phyloP scores from a whole-genome alignment of 78 protist species.

The Andalucia godoyi region DNA sequence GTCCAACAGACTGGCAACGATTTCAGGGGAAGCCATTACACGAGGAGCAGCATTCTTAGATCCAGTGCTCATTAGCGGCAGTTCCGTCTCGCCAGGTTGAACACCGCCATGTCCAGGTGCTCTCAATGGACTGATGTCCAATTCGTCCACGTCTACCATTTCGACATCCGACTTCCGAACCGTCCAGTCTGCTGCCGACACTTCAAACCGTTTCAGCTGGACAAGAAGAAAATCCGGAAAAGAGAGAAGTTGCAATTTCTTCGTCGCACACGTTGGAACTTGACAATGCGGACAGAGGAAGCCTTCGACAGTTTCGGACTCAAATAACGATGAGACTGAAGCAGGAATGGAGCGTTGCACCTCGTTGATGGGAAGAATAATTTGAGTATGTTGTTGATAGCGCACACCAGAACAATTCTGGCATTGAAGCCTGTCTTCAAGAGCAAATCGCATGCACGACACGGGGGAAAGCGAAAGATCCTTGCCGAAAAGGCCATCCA shows the following conservation, averaged over 20 bases:
- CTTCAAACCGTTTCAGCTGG: neutral
- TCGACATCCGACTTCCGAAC: neutral
- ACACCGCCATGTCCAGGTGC: neutral
- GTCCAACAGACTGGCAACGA: constrained; percentile 18
- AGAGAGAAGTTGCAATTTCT: neutral
- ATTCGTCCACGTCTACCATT: neutral
- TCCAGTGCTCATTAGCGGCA: neutral
- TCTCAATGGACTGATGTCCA: neutral
- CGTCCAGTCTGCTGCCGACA: neutral
- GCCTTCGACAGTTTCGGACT: neutral
- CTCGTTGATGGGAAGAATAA: too few species aligned
- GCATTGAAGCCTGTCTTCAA: constrained; percentile 54
- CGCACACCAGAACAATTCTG: constrained; percentile 26
- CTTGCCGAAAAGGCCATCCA: constrained; percentile 12
- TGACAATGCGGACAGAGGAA: neutral
- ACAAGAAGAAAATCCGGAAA: constrained; percentile 3
- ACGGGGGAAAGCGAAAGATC: neutral
- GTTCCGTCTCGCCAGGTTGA: neutral
- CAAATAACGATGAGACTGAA: too few species aligned
- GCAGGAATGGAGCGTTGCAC: too few species aligned
- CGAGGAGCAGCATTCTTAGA: neutral
- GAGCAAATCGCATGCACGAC: neutral
- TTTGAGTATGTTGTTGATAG: constrained; percentile 29
- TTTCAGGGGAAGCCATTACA: neutral
- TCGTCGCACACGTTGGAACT: neutral